Evolutionary conservation across 78 protist species (phyloP).

Genomic region (Isochrysis galbana): DNA sequence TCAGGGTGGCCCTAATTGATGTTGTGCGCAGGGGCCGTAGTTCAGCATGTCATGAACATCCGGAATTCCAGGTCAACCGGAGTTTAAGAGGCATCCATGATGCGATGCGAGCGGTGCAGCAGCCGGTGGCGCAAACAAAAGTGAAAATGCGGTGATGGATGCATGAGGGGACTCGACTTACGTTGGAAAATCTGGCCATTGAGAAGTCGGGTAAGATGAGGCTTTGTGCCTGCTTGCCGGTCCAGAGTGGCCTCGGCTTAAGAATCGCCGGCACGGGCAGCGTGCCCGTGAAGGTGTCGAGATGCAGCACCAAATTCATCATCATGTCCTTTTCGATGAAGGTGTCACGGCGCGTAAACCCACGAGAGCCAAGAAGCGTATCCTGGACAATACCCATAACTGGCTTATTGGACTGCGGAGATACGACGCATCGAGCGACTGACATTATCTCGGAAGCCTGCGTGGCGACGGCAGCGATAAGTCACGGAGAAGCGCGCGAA

Average conservation of each 20-base stretch:
- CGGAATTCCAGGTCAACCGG: too few species aligned
- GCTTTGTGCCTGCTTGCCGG: conserved; percentile 98
- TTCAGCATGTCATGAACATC: too few species aligned
- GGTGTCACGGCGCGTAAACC: conserved; percentile 87
- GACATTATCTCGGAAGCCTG: conserved; percentile 85
- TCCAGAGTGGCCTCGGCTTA: conserved; percentile 96
- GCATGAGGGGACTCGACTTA: too few species aligned
- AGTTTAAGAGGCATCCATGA: too few species aligned
- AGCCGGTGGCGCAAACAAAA: too few species aligned
- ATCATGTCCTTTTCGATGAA: conserved; percentile 80
- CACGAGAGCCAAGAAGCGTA: conserved; percentile 84
- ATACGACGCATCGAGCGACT: conserved; percentile 95
- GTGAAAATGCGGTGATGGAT: too few species aligned
- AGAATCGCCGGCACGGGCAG: conserved; percentile 97
- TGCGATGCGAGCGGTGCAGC: too few species aligned
- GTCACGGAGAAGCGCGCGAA: too few species aligned
- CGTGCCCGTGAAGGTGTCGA: conserved; percentile 88
- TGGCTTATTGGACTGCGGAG: conserved; percentile 96
- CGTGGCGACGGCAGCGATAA: too few species aligned
- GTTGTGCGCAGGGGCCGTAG: too few species aligned
- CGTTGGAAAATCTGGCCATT: conserved; percentile 30
- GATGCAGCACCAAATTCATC: conserved; percentile 92
- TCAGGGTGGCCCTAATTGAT: conserved; percentile 55
- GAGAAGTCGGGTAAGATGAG: conserved; percentile 82
- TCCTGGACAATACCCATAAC: conserved; percentile 99